Conservation (phyloP, 345 rosid genomes). For the Eutrema japonicum region DNA sequence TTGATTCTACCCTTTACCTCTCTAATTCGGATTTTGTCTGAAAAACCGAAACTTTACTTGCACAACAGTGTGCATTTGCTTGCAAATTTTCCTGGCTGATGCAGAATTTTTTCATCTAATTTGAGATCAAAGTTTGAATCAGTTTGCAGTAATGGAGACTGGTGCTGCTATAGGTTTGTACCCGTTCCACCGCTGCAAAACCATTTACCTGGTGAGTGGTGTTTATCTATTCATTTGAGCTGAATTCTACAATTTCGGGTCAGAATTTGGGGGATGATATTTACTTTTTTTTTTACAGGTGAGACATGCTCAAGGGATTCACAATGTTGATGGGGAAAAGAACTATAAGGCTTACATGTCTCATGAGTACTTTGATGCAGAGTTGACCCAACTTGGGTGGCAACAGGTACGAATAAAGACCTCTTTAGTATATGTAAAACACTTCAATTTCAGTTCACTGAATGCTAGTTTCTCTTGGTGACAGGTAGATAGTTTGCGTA, state of each 20-base stretch:
- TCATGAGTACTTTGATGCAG: constrained; percentile 90
- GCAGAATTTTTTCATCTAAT: not conserved
- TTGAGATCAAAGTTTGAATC: constrained; percentile 10
- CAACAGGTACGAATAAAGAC: constrained; percentile 55
- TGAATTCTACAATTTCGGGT: constrained; percentile 5
- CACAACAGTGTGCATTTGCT: not conserved
- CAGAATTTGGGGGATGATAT: not conserved
- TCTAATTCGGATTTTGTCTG: not conserved
- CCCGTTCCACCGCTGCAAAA: constrained; percentile 96
- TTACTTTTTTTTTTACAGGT: constrained; percentile 59
- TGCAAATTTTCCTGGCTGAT: not conserved
- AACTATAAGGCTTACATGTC: constrained; percentile 81
- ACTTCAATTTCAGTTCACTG: not conserved
- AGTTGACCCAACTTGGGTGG: constrained; percentile 92
- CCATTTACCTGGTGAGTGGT: constrained; percentile 79
- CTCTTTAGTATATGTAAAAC: not conserved
- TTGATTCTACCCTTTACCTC: constrained; percentile 17
- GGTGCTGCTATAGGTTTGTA: constrained; percentile 68
- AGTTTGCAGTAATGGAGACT: constrained; percentile 76
- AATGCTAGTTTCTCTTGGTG: constrained; percentile 24
- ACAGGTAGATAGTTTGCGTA: constrained; percentile 85
- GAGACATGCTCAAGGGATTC: constrained; percentile 98
- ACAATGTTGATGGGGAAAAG: constrained; percentile 97
- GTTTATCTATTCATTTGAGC: constrained; percentile 31
- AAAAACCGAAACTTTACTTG: constrained; percentile 5